Conservation (phyloP, 805 yeast genomes). For the Ogataea neopini region DNA sequence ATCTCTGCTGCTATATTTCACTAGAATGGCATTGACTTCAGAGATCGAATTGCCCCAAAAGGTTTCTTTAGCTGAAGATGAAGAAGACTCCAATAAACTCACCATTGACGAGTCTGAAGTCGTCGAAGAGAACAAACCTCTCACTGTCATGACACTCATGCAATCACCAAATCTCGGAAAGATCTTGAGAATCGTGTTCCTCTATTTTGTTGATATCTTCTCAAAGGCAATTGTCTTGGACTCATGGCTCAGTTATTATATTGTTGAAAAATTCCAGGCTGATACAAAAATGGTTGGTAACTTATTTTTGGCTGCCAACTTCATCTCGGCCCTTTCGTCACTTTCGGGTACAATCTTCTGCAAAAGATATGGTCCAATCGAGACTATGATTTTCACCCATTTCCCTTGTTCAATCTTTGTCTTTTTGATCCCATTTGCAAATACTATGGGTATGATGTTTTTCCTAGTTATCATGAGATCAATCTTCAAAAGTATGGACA, state of each 20-base stretch:
- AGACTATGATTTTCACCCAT: constrained; percentile 47
- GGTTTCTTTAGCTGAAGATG: not conserved
- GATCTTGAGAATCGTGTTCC: constrained; percentile 36
- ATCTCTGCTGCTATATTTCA: constrained; percentile 22
- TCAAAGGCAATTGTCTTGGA: constrained; percentile 46
- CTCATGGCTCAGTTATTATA: constrained; percentile 48
- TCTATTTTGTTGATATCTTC: constrained; percentile 45
- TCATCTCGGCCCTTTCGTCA: constrained; percentile 41
- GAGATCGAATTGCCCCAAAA: constrained; percentile 14
- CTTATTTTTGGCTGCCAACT: constrained; percentile 41
- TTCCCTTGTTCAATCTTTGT: constrained; percentile 44
- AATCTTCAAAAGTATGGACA: constrained; percentile 47
- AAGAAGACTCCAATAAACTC: constrained; percentile 16
- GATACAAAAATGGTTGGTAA: constrained; percentile 40
- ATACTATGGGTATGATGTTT: constrained; percentile 34
- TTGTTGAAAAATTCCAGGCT: constrained; percentile 39
- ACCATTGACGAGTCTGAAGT: constrained; percentile 32
- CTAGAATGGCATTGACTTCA: constrained; percentile 18
- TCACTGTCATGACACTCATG: constrained; percentile 6
- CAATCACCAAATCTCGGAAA: constrained; percentile 16
- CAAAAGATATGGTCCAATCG: constrained; percentile 45
- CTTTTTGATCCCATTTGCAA: constrained; percentile 41
- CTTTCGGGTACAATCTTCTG: constrained; percentile 45
- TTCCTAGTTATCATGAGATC: constrained; percentile 38
- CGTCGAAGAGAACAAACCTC: constrained; percentile 2